A percentile compares a stretch with the other conserved stretches of the same genome.
Evolutionary conservation across 345 rosid genomes (phyloP).

Genomic region (Eucalyptus dawsonii): DNA sequence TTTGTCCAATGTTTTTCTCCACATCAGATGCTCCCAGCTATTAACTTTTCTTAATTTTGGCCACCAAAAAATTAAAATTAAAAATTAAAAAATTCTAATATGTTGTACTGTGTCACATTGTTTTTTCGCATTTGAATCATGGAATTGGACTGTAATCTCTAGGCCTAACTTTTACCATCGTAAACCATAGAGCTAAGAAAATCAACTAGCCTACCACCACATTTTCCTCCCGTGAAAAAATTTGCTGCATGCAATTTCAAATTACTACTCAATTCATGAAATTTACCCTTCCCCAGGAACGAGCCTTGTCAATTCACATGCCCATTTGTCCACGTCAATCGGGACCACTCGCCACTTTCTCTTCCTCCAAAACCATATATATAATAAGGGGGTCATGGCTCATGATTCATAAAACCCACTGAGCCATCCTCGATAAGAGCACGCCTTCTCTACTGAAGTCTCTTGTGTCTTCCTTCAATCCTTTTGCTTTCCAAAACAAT

Average conservation of each 20-base stretch:
- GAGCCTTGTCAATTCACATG: not conserved
- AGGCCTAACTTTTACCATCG: not conserved
- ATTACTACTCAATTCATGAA: not conserved
- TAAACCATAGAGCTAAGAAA: not conserved
- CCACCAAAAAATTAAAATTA: not conserved
- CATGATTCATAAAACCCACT: not conserved
- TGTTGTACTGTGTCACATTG: not conserved
- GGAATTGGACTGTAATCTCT: not conserved
- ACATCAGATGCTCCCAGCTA: not conserved
- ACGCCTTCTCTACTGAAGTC: not conserved
- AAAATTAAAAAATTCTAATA: not conserved
- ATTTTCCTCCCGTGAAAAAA: not conserved
- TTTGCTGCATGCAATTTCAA: not conserved
- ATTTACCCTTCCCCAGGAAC: not conserved
- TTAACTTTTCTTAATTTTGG: not conserved
- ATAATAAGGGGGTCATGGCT: not conserved
- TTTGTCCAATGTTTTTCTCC: not conserved
- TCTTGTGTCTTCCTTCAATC: not conserved
- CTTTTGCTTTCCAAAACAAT: not conserved
- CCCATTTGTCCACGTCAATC: not conserved
- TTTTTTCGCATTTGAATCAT: not conserved
- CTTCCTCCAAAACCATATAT: not conserved
- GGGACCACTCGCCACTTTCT: not conserved
- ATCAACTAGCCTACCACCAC: not conserved
- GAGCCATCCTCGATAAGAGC: not conserved